Percentiles rank a stretch among this genome's conserved stretches.
phyloP scores from a whole-genome alignment of 306 rosid species.

The Dicorynia guianensis region DNA sequence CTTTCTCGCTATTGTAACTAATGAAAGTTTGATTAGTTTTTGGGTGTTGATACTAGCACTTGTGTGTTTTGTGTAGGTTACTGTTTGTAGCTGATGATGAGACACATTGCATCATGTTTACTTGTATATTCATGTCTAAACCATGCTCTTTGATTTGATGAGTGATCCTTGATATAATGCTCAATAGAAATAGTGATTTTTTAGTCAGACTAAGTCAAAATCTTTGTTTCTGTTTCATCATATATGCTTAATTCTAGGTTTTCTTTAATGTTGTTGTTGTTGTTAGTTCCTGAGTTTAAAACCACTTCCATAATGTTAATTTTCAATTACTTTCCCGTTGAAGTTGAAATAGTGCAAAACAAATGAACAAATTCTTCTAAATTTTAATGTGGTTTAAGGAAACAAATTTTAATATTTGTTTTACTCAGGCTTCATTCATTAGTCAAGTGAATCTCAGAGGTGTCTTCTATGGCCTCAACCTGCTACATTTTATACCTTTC shows the following conservation, averaged over 20 bases:
- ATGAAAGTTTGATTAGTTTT: conserved; percentile 10
- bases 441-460: neutral
- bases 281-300: conserved; percentile 7
- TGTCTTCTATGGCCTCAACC: neutral
- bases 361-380: conserved; percentile 8
- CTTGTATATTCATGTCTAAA: conserved; percentile 7
- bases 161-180: neutral
- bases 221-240: neutral
- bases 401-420: conserved; percentile 2
- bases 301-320: conserved; percentile 3
- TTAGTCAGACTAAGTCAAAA: neutral
- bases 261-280: neutral
- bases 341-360: neutral
- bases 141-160: neutral
- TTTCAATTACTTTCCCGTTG: neutral
- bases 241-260: neutral
- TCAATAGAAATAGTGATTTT: conserved; percentile 7
- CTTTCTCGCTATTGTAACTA: conserved; percentile 12
- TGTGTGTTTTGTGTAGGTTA: conserved; percentile 29
- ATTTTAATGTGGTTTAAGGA: neutral
- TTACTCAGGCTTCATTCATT: neutral
- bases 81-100: too few species aligned
- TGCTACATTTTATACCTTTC: neutral
- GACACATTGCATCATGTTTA: neutral
- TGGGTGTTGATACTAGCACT: conserved; percentile 12